Evolutionary conservation across 805 yeast genomes (phyloP).

Genomic region (Lipomyces starkeyi): DNA sequence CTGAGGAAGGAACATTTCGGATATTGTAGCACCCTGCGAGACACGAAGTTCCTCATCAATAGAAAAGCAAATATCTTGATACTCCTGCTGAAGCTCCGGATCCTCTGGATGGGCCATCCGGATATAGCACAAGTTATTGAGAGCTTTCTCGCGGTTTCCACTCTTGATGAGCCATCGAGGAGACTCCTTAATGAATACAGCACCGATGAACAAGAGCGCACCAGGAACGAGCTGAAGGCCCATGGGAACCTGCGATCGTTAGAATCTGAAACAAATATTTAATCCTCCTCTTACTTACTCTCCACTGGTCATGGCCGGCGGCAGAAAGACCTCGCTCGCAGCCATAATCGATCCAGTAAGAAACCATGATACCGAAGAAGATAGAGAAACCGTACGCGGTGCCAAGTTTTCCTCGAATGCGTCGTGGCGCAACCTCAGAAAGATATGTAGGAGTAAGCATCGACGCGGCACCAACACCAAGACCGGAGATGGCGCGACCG

Average conservation of each 20-base stretch:
- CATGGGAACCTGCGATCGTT: slow-evolving; percentile 51
- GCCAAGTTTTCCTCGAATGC: slow-evolving; percentile 59
- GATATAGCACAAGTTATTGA: slow-evolving; percentile 50
- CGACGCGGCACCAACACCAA: slow-evolving; percentile 75
- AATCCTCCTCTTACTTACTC: slow-evolving; percentile 51
- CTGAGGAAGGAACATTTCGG: slow-evolving; percentile 20
- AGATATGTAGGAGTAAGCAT: slow-evolving; percentile 67
- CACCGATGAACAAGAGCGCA: slow-evolving; percentile 55
- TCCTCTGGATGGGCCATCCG: slow-evolving; percentile 50
- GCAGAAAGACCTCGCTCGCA: slow-evolving; percentile 53
- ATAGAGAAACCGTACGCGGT: slow-evolving; percentile 60
- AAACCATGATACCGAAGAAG: slow-evolving; percentile 57
- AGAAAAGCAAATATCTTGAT: slow-evolving; percentile 43
- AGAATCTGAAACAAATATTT: slow-evolving; percentile 61
- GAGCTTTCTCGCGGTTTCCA: slow-evolving; percentile 61
- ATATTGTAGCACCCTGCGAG: slow-evolving; percentile 27
- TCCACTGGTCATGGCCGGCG: slow-evolving; percentile 54
- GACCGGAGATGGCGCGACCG: slow-evolving; percentile 71
- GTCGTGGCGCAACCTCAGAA: slow-evolving; percentile 54
- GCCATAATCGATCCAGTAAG: slow-evolving; percentile 59
- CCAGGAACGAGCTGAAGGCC: slow-evolving; percentile 39
- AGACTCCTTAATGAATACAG: slow-evolving; percentile 59
- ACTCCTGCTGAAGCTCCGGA: slow-evolving; percentile 51
- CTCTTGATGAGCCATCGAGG: slow-evolving; percentile 73
- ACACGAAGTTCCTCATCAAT: slow-evolving; percentile 26